A percentile compares a stretch with the other conserved stretches of the same genome.
These are phyloP conservation scores for Penicillium manginii DNA, from an alignment of 495 filamentous ascomycete genomes.

Conservation along the genomic window DNA sequence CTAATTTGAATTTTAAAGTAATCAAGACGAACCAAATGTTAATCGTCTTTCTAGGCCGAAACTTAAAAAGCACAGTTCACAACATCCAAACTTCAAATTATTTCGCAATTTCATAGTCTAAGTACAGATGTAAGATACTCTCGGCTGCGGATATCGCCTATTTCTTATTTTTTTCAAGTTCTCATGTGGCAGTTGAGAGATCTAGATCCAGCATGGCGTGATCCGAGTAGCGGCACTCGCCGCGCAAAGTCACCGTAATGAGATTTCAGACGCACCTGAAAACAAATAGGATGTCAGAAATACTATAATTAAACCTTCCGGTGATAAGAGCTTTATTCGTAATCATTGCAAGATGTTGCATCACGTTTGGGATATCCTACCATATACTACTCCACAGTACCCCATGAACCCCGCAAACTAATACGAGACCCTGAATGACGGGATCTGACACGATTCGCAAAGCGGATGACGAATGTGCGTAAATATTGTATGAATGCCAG, in stretches of 20 bases:
- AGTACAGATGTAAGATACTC: too few species aligned
- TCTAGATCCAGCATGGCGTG: background rate
- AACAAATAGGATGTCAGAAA: background rate
- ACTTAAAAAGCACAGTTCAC: too few species aligned
- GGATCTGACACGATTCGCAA: slow-evolving; percentile 18
- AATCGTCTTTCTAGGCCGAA: too few species aligned
- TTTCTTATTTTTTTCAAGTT: too few species aligned
- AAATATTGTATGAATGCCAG: too few species aligned
- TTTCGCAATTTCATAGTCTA: too few species aligned
- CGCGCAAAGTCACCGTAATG: background rate
- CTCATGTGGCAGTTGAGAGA: background rate
- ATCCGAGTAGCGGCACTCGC: background rate
- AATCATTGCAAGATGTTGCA: slow-evolving; percentile 11
- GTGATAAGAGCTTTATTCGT: background rate
- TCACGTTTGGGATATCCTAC: slow-evolving; percentile 7
- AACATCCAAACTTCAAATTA: too few species aligned
- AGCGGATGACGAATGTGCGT: background rate
- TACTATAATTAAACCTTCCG: slow-evolving; percentile 3
- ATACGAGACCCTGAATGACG: slow-evolving; percentile 3
- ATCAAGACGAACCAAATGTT: too few species aligned
- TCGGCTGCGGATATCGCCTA: too few species aligned
- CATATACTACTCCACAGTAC: too few species aligned
- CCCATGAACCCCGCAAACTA: background rate
- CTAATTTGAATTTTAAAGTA: too few species aligned
- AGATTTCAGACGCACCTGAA: background rate